Base-by-base conservation (phyloP, 202 grass and related monocot species). In the Saccharum hybrid region DNA sequence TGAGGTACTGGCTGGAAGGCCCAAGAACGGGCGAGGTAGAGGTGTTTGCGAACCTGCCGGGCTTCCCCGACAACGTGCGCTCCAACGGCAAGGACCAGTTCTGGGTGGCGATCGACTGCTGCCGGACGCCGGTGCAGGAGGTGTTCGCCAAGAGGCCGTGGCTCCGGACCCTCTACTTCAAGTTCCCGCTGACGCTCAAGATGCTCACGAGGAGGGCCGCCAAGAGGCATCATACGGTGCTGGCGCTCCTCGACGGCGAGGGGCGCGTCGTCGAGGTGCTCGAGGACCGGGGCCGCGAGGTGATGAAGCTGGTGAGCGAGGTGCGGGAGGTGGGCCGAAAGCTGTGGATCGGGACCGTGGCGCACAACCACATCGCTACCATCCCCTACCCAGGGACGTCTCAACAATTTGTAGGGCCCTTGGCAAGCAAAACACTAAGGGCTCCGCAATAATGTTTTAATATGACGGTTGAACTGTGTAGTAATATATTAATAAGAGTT, bases 31-130 rank as follows among this genome's bases (percentile, higher is more conserved):
- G 78, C 10, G 42, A 91, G 63, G 46, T 94, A 15, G 94, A 97
- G 82, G 86, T 94, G 30, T 97, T 94, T 61, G 90, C 80, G 26
- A 43, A 94, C 78, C 81, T 97, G 41, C 94, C 92, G 73, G 94
- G 94, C 41, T 97, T 94, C 77, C 94, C 94, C 0, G 94, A 97
- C 85, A 97, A 97, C 78, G 88, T 97, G 71, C 85, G 92, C 0
- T 67, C 89, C 49, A 91, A 89, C 72, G 81, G 91, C 48, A 86
- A 73, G 33, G 94, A 90, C 8, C 87, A 81, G 67, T 94, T 97
- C 72, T 97, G 94, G 94, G 92, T 94, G 70, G 92, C 94, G 7
- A 94, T 97, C 75, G 92, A 97, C 72, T 97, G 94, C 39, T 97
- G 94, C 88, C 78, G 92, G 70, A 97, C 90, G 63, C 85, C 68